Evolutionary conservation across 2,329 filamentous ascomycete species (phyloP).

Genomic region (Colletotrichum echinochloae): DNA sequence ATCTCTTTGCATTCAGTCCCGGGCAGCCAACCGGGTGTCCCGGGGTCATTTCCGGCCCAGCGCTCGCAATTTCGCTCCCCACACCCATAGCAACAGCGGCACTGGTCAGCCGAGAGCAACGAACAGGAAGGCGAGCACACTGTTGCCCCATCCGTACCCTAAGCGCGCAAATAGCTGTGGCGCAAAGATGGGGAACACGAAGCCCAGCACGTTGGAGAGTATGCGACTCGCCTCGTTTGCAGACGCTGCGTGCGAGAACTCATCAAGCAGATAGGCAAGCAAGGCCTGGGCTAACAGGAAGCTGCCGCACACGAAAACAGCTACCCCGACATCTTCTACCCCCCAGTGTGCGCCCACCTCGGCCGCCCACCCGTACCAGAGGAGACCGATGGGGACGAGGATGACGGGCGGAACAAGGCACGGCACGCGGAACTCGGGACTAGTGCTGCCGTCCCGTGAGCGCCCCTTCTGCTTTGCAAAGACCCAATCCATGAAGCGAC

Average conservation of each 20-base stretch:
- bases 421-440: constrained; percentile 63
- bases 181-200: constrained; percentile 68
- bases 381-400: constrained; percentile 65
- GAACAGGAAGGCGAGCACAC: constrained; percentile 54
- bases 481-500: constrained; percentile 53
- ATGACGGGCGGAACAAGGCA: constrained; percentile 65
- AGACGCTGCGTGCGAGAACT: constrained; percentile 52
- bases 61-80: background rate
- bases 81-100: constrained; percentile 13
- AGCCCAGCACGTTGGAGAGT: constrained; percentile 65
- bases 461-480: constrained; percentile 45
- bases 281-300: constrained; percentile 65
- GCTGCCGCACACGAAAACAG: constrained; percentile 65
- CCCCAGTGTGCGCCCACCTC: constrained; percentile 65
- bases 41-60: background rate
- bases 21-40: too few relatives aligned
- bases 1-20: too few relatives aligned
- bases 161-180: constrained; percentile 51
- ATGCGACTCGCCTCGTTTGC: constrained; percentile 65
- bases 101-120: constrained; percentile 3
- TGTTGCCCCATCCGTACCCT: constrained; percentile 60
- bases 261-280: constrained; percentile 68
- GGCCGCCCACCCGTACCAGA: constrained; percentile 70
- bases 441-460: constrained; percentile 14
- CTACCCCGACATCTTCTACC: constrained; percentile 67